Evolutionary conservation across 2,329 filamentous ascomycete species (phyloP).

Genomic region (Scedosporium apiospermum): DNA sequence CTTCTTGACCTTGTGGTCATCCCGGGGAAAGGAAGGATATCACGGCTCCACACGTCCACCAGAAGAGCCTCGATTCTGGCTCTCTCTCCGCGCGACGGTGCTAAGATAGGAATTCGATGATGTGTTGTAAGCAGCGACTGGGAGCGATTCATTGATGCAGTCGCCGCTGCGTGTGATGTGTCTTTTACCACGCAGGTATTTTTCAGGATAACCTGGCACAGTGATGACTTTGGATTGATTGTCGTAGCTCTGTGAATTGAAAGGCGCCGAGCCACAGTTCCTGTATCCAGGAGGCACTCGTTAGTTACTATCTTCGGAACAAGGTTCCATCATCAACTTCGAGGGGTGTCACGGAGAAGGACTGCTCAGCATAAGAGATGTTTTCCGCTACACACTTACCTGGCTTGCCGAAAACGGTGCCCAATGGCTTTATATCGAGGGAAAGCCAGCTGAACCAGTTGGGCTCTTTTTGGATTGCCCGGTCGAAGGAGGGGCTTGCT

Average conservation of each 20-base stretch:
- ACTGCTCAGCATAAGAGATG: too few relatives aligned
- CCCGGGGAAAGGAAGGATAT: constrained; percentile 72
- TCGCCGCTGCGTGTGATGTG: constrained; percentile 28
- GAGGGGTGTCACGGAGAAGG: background rate
- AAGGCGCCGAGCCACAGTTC: constrained; percentile 54
- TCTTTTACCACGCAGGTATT: constrained; percentile 67
- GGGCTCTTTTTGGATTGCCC: constrained; percentile 34
- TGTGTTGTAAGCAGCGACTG: constrained; percentile 69
- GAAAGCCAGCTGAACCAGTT: constrained; percentile 53
- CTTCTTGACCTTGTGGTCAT: constrained; percentile 58
- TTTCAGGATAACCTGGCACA: constrained; percentile 74
- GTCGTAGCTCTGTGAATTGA: constrained; percentile 75
- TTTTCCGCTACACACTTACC: constrained; percentile 29
- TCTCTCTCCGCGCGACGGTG: constrained; percentile 66
- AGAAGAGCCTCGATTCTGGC: constrained; percentile 66
- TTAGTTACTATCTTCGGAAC: background rate
- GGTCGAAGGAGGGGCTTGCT: constrained; percentile 36
- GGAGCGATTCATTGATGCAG: constrained; percentile 60
- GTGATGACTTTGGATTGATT: constrained; percentile 55
- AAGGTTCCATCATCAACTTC: background rate
- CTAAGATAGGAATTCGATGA: constrained; percentile 56
- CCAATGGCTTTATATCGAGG: constrained; percentile 63
- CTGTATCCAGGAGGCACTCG: constrained; percentile 22
- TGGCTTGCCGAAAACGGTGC: constrained; percentile 64
- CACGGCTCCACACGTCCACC: constrained; percentile 74